A percentile compares a stretch with the other conserved stretches of the same genome.
Conservation (phyloP, 192 early-diverging fungal species). For the Coemansia sp. region DNA sequence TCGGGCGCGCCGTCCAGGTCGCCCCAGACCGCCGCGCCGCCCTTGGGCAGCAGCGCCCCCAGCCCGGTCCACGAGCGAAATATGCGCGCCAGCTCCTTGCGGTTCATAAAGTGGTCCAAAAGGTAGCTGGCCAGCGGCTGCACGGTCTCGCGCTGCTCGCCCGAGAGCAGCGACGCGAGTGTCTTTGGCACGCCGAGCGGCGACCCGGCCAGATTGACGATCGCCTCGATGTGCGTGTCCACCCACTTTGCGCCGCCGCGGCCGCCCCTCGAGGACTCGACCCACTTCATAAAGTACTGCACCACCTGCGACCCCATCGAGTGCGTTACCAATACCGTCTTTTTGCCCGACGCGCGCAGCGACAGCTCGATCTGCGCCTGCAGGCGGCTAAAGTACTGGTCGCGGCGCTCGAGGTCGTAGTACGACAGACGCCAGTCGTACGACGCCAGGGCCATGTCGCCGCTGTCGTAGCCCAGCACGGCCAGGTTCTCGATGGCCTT, state of each 20-base stretch:
- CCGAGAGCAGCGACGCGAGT: conserved; percentile 67
- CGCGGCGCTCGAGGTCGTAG: conserved; percentile 73
- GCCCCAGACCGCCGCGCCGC: conserved; percentile 82
- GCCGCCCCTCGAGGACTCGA: conserved; percentile 63
- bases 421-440: conserved; percentile 91
- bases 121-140: conserved; percentile 72
- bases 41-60: conserved; percentile 77
- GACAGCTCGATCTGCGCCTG: conserved; percentile 68
- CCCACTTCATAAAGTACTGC: conserved; percentile 89
- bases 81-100: conserved; percentile 67
- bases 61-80: conserved; percentile 83
- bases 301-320: conserved; percentile 65
- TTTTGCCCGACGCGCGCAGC: conserved; percentile 50
- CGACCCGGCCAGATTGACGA: conserved; percentile 85
- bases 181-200: conserved; percentile 86
- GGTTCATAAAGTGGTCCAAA: conserved; percentile 83
- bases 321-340: conserved; percentile 55
- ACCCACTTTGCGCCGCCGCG: conserved; percentile 72
- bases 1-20: conserved; percentile 65
- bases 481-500: conserved; percentile 81
- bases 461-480: conserved; percentile 80
- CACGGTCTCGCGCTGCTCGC: conserved; percentile 85
- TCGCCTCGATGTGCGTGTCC: conserved; percentile 70
- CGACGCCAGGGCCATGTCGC: conserved; percentile 80
- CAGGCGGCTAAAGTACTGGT: conserved; percentile 78